phyloP scores from a whole-genome alignment of 306 rosid genomes.

The Begonia masoniana region DNA sequence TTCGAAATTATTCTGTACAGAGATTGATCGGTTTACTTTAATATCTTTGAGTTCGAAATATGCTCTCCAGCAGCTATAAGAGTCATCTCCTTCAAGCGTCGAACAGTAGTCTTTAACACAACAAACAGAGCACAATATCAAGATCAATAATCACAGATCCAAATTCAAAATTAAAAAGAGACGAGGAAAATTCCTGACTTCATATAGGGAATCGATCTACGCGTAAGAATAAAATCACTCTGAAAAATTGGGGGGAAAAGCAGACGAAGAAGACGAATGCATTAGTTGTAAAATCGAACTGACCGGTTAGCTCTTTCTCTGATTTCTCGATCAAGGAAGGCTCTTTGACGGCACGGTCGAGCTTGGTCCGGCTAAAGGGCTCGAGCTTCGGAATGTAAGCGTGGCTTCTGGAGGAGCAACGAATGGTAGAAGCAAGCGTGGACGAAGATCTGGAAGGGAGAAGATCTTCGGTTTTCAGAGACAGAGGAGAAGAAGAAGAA shows the following conservation, averaged over 20 bases:
- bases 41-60: slow-evolving; percentile 84
- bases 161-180: too few relatives aligned
- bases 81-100: slow-evolving; percentile 76
- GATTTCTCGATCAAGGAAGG: slow-evolving; percentile 71
- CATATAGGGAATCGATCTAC: too few relatives aligned
- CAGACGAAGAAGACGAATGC: too few relatives aligned
- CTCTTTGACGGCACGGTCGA: slow-evolving; percentile 45
- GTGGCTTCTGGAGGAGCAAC: slow-evolving; percentile 43
- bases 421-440: slow-evolving; percentile 17
- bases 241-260: too few relatives aligned
- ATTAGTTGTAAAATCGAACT: not conserved
- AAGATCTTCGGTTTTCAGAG: slow-evolving; percentile 26
- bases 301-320: slow-evolving; percentile 60
- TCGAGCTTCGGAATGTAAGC: slow-evolving; percentile 62
- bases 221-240: too few relatives aligned
- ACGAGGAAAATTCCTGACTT: too few relatives aligned
- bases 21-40: slow-evolving; percentile 24
- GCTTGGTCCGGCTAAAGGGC: slow-evolving; percentile 68
- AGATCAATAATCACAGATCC: too few relatives aligned
- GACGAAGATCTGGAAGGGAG: slow-evolving; percentile 10
- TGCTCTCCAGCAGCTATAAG: slow-evolving; percentile 84
- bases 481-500: slow-evolving; percentile 25
- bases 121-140: not conserved
- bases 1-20: too few relatives aligned
- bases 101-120: slow-evolving; percentile 56